Percentiles rank a stretch among this genome's conserved stretches.
Conservation (phyloP, 1,284 basidiomycete genomes). For the Ganoderma boninense region DNA sequence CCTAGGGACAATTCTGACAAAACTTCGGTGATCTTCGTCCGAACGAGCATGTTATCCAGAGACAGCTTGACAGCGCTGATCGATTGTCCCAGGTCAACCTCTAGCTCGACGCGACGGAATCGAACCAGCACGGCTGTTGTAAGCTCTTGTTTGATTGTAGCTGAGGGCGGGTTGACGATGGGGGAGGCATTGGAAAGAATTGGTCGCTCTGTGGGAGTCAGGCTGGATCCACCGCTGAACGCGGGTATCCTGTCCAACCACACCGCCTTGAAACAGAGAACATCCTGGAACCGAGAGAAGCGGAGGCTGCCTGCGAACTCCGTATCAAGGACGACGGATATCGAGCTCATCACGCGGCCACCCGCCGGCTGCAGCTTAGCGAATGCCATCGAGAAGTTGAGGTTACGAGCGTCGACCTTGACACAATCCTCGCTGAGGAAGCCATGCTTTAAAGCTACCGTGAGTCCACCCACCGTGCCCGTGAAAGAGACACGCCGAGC, state of each 20-base stretch:
- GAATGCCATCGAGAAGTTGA: conserved; percentile 77
- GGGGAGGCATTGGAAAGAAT: conserved; percentile 24
- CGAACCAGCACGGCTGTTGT: conserved; percentile 71
- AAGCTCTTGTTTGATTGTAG: conserved; percentile 54
- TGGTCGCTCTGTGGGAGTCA: conserved; percentile 37
- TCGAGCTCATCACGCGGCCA: conserved; percentile 56
- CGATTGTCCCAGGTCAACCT: conserved; percentile 80
- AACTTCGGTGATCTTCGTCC: conserved; percentile 66
- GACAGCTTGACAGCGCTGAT: conserved; percentile 73
- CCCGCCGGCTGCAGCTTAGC: conserved; percentile 53
- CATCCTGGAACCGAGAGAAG: conserved; percentile 85
- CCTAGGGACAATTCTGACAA: conserved; percentile 71
- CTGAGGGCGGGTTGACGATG: conserved; percentile 10
- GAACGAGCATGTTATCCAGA: conserved; percentile 66
- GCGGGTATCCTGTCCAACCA: conserved; percentile 88
- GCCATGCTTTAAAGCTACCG: conserved; percentile 80
- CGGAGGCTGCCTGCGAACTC: conserved; percentile 78
- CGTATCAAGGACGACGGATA: conserved; percentile 79
- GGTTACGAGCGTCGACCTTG: conserved; percentile 76
- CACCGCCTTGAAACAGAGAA: conserved; percentile 89
- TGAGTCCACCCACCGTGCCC: conserved; percentile 82
- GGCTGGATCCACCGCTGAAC: conserved; percentile 54
- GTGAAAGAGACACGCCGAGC: conserved; percentile 76
- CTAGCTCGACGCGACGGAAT: conserved; percentile 74
- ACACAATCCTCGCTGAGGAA: conserved; percentile 85